phyloP scores from a whole-genome alignment of 352 stramenopile genomes.

The Pythium catenulatum region DNA sequence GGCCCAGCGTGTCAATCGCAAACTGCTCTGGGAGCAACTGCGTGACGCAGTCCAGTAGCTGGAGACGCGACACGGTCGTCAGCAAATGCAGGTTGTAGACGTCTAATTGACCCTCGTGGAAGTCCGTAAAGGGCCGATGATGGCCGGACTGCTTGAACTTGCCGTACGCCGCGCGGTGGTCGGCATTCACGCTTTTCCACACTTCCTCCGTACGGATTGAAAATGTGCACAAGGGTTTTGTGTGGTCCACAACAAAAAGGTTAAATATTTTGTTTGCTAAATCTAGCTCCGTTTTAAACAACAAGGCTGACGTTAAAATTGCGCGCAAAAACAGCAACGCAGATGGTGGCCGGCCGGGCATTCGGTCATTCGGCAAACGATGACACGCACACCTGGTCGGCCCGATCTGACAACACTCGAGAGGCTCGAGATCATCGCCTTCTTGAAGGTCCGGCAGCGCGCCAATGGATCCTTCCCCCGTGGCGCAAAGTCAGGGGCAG shows the following conservation, averaged over 20 bases:
- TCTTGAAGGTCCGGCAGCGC: background rate
- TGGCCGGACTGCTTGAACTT: too few species aligned
- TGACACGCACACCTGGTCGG: background rate
- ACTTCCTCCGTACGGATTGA: constrained; percentile 17
- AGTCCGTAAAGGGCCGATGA: too few species aligned
- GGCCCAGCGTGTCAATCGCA: too few species aligned
- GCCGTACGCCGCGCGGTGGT: too few species aligned
- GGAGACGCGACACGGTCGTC: too few species aligned
- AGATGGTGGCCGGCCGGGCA: background rate
- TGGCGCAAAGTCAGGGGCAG: background rate
- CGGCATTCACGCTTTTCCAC: too few species aligned
- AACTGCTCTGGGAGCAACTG: too few species aligned
- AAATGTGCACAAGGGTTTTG: constrained; percentile 27
- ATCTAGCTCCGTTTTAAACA: too few species aligned
- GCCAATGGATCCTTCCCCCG: background rate
- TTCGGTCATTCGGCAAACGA: background rate
- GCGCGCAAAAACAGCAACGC: background rate
- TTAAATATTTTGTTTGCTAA: constrained; percentile 3
- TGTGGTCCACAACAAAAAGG: constrained; percentile 24
- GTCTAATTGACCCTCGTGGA: too few species aligned
- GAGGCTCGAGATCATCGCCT: background rate
- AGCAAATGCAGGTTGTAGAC: too few species aligned
- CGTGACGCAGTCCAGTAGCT: too few species aligned
- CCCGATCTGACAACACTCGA: background rate
- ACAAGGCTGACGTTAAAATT: too few species aligned